phyloP scores from a whole-genome alignment of 1,284 basidiomycete species.

The Clitocybe nebularis region DNA sequence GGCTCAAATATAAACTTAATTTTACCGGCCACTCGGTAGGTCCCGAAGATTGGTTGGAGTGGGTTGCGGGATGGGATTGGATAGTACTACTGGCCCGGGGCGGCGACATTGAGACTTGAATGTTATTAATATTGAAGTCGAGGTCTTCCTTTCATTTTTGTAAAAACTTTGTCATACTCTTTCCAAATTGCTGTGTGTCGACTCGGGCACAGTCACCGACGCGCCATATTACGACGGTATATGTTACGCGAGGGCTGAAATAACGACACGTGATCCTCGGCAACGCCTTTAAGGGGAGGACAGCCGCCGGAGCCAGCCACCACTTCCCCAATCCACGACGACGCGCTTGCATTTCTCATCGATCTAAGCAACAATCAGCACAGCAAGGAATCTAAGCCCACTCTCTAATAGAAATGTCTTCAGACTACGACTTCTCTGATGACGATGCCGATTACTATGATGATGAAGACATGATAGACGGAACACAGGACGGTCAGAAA shows the following conservation, averaged over 20 bases:
- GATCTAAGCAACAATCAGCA: slow-evolving; percentile 8
- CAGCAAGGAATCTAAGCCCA: background rate
- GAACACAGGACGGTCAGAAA: slow-evolving; percentile 46
- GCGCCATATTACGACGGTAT: too few relatives aligned
- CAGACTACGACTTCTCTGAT: slow-evolving; percentile 73
- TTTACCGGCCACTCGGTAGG: too few relatives aligned
- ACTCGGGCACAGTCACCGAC: too few relatives aligned
- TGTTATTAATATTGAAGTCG: too few relatives aligned
- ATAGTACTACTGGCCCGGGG: too few relatives aligned
- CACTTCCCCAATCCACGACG: background rate
- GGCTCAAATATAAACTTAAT: too few relatives aligned
- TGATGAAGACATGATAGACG: slow-evolving; percentile 67
- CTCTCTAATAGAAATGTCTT: slow-evolving; percentile 45
- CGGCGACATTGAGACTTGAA: too few relatives aligned
- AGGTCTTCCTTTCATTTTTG: too few relatives aligned
- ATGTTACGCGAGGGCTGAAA: background rate
- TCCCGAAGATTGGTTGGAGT: too few relatives aligned
- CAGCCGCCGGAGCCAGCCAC: slow-evolving; percentile 1
- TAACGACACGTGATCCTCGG: background rate
- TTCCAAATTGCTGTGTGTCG: too few relatives aligned
- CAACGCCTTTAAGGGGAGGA: background rate
- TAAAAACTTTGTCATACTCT: too few relatives aligned
- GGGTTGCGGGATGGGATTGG: too few relatives aligned
- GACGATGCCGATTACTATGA: slow-evolving; percentile 64
- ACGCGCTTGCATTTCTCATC: slow-evolving; percentile 11